phyloP scores from a whole-genome alignment of 805 yeast genomes.

The Monosporozyma aerobia region DNA sequence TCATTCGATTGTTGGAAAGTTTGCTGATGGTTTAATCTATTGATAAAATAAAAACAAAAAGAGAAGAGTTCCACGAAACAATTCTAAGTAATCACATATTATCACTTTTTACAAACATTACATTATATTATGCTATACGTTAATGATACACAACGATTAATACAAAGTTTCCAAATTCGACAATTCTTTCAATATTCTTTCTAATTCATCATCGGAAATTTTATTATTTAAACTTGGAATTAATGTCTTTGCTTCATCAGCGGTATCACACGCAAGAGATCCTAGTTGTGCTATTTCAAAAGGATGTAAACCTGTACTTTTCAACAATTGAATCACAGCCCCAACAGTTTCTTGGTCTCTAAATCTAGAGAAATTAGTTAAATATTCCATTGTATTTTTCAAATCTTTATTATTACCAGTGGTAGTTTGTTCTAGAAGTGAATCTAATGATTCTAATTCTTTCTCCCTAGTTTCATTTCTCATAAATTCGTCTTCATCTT shows the following conservation, averaged over 20 bases:
- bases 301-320: constrained; percentile 74
- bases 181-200: constrained; percentile 78
- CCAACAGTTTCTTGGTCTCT: constrained; percentile 86
- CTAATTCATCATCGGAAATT: constrained; percentile 79
- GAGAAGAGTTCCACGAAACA: no score
- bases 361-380: constrained; percentile 79
- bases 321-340: constrained; percentile 82
- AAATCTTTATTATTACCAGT: constrained; percentile 80
- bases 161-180: constrained; percentile 50
- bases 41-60: no score
- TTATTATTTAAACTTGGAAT: constrained; percentile 80
- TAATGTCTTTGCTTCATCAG: constrained; percentile 91
- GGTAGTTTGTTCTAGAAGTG: constrained; percentile 28
- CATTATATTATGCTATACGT: background rate
- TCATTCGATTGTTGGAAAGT: no score
- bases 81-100: background rate
- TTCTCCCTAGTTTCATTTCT: constrained; percentile 43
- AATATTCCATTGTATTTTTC: constrained; percentile 83
- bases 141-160: constrained; percentile 6
- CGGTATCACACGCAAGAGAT: constrained; percentile 87
- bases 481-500: constrained; percentile 29
- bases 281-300: constrained; percentile 89
- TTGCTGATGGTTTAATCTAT: no score
- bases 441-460: constrained; percentile 28
- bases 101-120: background rate